Evolutionary conservation across 495 filamentous ascomycete genomes (phyloP), one percentile per base, ranked within the genome.

Genomic region (Pyronema domesticum): DNA sequence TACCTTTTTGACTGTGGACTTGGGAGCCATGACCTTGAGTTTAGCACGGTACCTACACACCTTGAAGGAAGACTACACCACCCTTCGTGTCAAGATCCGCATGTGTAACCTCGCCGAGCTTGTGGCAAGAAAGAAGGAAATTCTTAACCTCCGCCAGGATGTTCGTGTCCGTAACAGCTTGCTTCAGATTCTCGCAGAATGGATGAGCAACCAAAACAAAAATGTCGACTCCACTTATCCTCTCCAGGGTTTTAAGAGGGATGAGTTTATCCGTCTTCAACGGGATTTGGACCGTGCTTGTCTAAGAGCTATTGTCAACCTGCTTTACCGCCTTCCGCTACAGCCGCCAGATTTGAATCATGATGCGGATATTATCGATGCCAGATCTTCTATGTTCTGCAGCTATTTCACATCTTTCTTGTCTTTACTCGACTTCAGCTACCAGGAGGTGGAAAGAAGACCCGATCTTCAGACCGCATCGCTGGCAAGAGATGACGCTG

Each of bases 361-460:
- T 34, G 79, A 82, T 61, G 78, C 74, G 0, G 75, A 76, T 53
- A 74, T 75, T 0, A 79, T 76, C 54, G 79, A 81, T 67, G 70
- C 76, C 34, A 79, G 80, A 54, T 73, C 71, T 4, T 72, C 80
- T 56, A 76, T 81, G 76, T 82, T 82, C 59, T 76, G 77, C 46
- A 73, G 71, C n/a, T 82, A 81, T 66, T 81, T 82, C 61, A 79
- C 75, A 54, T 67, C 76, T 34, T 80, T 82, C 55, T 68, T 82
- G 37, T 75, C 76, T 1, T 60, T 82, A 11, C 68, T 82, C 14
- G 78, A 80, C 53, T 70, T 73, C 44, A 77, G 77, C 34, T 60
- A 71, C 3, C 42, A 68, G 9, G 76, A 79, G 9, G 46, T 68
- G 44, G 64, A 69, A 43, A 64, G 72, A 40, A 65, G 61, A 4